Conservation (phyloP, 345 rosid genomes). For the Gossypioides kirkii region DNA sequence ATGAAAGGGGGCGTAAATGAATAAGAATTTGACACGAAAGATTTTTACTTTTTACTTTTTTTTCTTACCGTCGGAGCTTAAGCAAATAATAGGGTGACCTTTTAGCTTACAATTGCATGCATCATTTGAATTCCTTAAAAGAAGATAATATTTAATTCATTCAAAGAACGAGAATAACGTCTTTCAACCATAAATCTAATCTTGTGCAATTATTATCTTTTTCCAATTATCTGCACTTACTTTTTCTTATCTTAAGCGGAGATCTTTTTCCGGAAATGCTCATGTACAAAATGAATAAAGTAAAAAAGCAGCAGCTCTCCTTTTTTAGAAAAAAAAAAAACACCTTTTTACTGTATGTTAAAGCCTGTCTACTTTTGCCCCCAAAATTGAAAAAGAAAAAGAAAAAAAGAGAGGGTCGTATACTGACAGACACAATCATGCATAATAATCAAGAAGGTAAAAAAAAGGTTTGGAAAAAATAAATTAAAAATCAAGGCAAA, state of each 20-base stretch:
- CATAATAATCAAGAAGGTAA: background rate
- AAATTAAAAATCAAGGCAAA: background rate
- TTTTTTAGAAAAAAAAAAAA: background rate
- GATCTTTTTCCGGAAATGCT: too few species aligned
- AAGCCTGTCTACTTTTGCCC: background rate
- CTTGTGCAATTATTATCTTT: too few species aligned
- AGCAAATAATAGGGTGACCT: too few species aligned
- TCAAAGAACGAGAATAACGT: background rate
- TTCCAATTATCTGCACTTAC: too few species aligned
- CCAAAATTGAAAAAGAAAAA: too few species aligned
- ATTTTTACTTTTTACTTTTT: background rate
- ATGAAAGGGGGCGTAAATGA: background rate
- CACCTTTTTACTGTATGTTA: background rate
- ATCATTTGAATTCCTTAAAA: background rate
- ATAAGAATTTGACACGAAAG: background rate
- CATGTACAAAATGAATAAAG: background rate
- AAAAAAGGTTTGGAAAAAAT: background rate
- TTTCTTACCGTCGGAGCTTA: too few species aligned
- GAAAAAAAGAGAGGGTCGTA: too few species aligned
- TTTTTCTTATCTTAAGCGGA: too few species aligned
- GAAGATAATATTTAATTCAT: background rate
- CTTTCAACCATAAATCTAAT: too few species aligned
- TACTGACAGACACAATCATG: background rate
- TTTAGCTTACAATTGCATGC: background rate
- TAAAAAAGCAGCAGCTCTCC: background rate